Evolutionary conservation across 2,329 filamentous ascomycete genomes (phyloP).

Genomic region (Diplodia sapinea): DNA sequence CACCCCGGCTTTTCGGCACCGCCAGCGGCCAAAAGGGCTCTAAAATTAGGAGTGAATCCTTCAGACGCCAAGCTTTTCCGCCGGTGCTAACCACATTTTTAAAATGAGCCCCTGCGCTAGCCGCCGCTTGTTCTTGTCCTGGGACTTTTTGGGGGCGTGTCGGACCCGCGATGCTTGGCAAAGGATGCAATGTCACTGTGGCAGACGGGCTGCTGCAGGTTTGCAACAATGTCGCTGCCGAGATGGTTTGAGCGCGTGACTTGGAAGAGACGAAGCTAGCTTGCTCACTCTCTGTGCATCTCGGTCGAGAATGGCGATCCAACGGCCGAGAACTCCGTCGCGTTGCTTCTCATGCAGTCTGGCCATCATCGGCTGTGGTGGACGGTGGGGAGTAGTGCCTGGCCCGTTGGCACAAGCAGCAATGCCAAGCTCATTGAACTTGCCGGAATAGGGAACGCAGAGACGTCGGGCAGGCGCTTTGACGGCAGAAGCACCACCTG

Average conservation of each 20-base stretch:
- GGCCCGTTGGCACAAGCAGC: background rate
- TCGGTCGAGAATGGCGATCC: background rate
- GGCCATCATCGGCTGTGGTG: too few relatives aligned
- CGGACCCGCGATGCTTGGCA: background rate
- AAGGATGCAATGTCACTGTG: background rate
- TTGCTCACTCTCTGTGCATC: background rate
- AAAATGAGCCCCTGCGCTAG: constrained; percentile 29
- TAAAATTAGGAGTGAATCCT: constrained; percentile 26
- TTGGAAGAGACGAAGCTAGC: background rate
- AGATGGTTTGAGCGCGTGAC: background rate
- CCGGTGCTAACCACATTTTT: background rate
- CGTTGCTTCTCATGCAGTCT: background rate
- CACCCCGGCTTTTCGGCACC: background rate
- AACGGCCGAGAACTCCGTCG: background rate
- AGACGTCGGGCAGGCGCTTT: constrained; percentile 1
- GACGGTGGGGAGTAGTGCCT: background rate
- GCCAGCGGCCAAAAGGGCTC: constrained; percentile 10
- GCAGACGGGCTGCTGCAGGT: background rate
- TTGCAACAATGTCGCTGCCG: background rate
- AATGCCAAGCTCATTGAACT: constrained; percentile 8
- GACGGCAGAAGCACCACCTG: background rate
- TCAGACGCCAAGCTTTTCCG: constrained; percentile 14
- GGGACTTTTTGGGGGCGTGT: background rate
- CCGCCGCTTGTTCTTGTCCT: constrained; percentile 4
- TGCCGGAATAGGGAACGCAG: constrained; percentile 4